These are phyloP conservation scores for Saturnispora kantuleensis DNA, from an alignment of 805 yeast genomes.

Conservation along the genomic window DNA sequence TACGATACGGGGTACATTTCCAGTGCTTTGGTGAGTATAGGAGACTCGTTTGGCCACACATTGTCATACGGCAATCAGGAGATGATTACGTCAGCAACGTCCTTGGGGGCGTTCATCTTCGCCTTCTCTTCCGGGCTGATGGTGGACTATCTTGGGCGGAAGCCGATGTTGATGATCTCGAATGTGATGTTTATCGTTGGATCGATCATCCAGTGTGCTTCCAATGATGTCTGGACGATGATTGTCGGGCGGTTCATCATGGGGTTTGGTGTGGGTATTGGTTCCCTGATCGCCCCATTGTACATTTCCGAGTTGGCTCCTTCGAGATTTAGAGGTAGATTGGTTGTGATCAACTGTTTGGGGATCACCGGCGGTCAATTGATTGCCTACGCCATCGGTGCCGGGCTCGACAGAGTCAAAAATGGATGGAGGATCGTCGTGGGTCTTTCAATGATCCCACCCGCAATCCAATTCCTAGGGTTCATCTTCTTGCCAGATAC, in stretches of 20 bases:
- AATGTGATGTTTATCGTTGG: slow-evolving; percentile 78
- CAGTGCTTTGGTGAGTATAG: slow-evolving; percentile 80
- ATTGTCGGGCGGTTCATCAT: slow-evolving; percentile 81
- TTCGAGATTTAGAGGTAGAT: slow-evolving; percentile 78
- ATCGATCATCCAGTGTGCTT: slow-evolving; percentile 72
- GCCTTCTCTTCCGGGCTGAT: slow-evolving; percentile 68
- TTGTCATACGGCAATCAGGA: slow-evolving; percentile 76
- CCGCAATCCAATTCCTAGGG: slow-evolving; percentile 62
- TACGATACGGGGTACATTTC: slow-evolving; percentile 97
- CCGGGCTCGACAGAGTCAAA: slow-evolving; percentile 60
- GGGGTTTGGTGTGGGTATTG: slow-evolving; percentile 96
- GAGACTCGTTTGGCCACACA: slow-evolving; percentile 55
- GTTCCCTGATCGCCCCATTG: slow-evolving; percentile 88
- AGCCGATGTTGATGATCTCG: slow-evolving; percentile 72
- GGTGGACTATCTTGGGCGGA: slow-evolving; percentile 82
- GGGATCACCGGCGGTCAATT: slow-evolving; percentile 94
- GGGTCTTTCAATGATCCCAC: slow-evolving; percentile 84
- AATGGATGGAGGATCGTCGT: slow-evolving; percentile 94
- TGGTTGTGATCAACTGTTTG: slow-evolving; percentile 78
- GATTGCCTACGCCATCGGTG: slow-evolving; percentile 88
- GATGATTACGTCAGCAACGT: slow-evolving; percentile 87
- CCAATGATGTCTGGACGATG: slow-evolving; percentile 84
- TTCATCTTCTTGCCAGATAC: slow-evolving; percentile 91
- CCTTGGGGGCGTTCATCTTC: slow-evolving; percentile 83
- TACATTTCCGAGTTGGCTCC: slow-evolving; percentile 93